Evolutionary conservation across 768 basidiomycete genomes (phyloP).

Genomic region (Hydnomerulius pinastri): DNA sequence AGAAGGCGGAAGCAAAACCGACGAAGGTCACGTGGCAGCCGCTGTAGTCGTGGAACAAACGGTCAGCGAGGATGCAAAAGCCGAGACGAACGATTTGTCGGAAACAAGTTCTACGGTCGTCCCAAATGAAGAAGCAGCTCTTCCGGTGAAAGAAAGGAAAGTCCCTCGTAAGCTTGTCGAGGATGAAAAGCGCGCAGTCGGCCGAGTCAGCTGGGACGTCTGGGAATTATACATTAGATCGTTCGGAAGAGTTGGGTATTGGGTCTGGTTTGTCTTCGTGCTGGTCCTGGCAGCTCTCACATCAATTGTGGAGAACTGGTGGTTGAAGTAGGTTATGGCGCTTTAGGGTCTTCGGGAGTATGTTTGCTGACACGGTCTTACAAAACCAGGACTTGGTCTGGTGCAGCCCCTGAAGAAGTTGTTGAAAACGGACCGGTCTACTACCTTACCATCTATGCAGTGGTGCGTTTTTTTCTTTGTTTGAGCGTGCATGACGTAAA

Average conservation of each 20-base stretch:
- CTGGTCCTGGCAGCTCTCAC: constrained; percentile 54
- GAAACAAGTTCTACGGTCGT: constrained; percentile 45
- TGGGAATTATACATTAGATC: constrained; percentile 56
- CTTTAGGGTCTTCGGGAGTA: constrained; percentile 4
- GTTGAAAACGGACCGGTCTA: constrained; percentile 40
- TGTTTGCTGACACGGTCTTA: constrained; percentile 27
- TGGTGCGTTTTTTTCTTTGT: constrained; percentile 32
- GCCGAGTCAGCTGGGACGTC: constrained; percentile 59
- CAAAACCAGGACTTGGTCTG: constrained; percentile 51
- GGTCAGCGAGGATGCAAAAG: constrained; percentile 34
- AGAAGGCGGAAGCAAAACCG: not conserved
- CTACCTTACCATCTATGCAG: constrained; percentile 59
- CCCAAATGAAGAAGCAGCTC: constrained; percentile 30
- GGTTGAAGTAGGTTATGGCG: constrained; percentile 46
- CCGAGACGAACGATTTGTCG: constrained; percentile 27
- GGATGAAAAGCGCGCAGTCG: constrained; percentile 69
- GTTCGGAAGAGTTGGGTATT: constrained; percentile 47
- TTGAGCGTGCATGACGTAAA: too few relatives aligned
- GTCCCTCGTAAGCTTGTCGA: constrained; percentile 76
- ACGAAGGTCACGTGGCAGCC: constrained; percentile 11
- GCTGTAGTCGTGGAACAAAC: constrained; percentile 18
- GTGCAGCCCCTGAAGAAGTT: constrained; percentile 38
- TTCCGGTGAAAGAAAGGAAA: constrained; percentile 43
- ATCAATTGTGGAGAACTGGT: constrained; percentile 67
- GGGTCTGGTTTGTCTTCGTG: constrained; percentile 49